Conservation (phyloP, 495 filamentous ascomycete species). For the Peziza echinospora region DNA sequence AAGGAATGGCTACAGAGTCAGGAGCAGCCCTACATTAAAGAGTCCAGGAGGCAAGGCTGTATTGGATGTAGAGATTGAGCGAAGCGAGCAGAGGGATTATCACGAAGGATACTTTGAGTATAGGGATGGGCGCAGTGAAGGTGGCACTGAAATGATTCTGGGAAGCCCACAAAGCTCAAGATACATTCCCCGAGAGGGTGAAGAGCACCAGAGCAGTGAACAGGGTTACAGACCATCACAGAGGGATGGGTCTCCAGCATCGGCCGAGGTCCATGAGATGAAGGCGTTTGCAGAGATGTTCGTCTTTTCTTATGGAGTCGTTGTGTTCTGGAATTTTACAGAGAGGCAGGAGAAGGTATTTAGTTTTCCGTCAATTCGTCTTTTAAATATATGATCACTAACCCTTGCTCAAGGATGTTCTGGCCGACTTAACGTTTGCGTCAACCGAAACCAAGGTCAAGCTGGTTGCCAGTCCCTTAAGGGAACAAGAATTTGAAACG, state of each 20-base stretch:
- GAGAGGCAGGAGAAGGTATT: constrained; percentile 64
- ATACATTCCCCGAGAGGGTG: constrained; percentile 3
- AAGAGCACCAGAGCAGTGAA: constrained; percentile 17
- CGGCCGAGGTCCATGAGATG: constrained; percentile 9
- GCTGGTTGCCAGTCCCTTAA: constrained; percentile 23
- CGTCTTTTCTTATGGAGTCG: constrained; percentile 91
- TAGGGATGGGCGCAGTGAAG: constrained; percentile 20
- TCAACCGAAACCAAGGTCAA: constrained; percentile 26
- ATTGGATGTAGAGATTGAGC: constrained; percentile 88
- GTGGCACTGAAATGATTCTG: constrained; percentile 5
- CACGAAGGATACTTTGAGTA: constrained; percentile 67
- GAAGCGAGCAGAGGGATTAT: constrained; percentile 73
- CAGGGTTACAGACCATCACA: constrained; percentile 13
- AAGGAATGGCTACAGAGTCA: constrained; percentile 59
- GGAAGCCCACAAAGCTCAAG: constrained; percentile 15
- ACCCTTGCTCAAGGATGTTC: constrained; percentile 35
- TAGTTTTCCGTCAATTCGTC: background rate
- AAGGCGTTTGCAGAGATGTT: constrained; percentile 82
- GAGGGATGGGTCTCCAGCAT: constrained; percentile 11
- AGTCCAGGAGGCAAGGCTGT: constrained; percentile 81
- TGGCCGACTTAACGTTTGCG: constrained; percentile 88
- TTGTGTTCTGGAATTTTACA: constrained; percentile 97
- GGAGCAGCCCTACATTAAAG: constrained; percentile 78
- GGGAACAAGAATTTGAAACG: constrained; percentile 68
- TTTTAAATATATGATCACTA: background rate